A percentile compares a stretch with the other conserved stretches of the same genome.
Evolutionary conservation across 1,284 basidiomycete species (phyloP).

Genomic region (Ganoderma sinense): DNA sequence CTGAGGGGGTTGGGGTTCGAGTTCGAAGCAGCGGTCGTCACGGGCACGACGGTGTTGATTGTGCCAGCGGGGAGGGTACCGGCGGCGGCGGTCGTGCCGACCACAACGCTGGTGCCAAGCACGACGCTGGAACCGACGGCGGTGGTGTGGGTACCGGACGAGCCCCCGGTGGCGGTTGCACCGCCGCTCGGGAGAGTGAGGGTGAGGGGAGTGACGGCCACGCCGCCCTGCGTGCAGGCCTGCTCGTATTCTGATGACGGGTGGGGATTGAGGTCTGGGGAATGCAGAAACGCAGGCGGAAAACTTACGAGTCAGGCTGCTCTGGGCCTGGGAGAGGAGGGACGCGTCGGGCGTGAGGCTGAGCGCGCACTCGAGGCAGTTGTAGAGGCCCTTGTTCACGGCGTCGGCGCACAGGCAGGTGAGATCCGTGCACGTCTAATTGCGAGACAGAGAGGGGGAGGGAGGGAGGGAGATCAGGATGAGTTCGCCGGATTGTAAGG

Average conservation of each 20-base stretch:
- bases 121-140: constrained; percentile 1
- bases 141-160: not conserved
- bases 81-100: not conserved
- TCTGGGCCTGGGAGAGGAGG: constrained; percentile 16
- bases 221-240: constrained; percentile 12
- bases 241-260: constrained; percentile 14
- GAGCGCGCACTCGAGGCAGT: constrained; percentile 30
- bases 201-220: constrained; percentile 12
- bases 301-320: constrained; percentile 16
- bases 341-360: constrained; percentile 13
- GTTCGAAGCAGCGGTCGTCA: not conserved
- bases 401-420: constrained; percentile 27
- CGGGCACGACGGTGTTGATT: not conserved
- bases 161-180: not conserved
- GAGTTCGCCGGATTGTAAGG: not conserved
- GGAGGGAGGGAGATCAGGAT: too few relatives aligned
- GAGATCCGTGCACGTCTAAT: constrained; percentile 19
- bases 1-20: constrained; percentile 5
- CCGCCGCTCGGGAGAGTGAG: constrained; percentile 12
- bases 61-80: not conserved
- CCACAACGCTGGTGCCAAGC: not conserved
- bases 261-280: not conserved
- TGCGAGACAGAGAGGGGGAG: too few relatives aligned
- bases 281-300: not conserved
- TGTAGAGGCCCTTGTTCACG: constrained; percentile 22